phyloP scores from a whole-genome alignment of 192 early-diverging fungal species.

The Glomus cerebriforme region DNA sequence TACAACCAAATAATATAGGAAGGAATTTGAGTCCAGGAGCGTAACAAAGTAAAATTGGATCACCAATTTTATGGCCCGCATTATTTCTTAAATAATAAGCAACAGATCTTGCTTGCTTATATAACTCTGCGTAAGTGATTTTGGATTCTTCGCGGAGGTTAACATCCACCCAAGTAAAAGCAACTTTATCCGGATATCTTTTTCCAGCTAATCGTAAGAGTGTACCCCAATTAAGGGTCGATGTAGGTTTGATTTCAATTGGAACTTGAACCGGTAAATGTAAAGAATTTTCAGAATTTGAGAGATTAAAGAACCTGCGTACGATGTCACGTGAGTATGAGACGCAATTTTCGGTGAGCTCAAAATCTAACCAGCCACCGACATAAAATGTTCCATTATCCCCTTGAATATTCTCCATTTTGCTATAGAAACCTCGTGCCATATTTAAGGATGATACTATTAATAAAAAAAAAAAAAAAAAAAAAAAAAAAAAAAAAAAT shows the following conservation, averaged over 20 bases:
- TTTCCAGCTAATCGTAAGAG: neutral
- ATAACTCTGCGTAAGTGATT: neutral
- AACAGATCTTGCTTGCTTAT: slow-evolving; percentile 12
- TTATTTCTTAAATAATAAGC: neutral
- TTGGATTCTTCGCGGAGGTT: neutral
- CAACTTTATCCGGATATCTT: slow-evolving; percentile 5
- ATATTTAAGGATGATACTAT: slow-evolving; percentile 22
- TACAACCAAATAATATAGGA: slow-evolving; percentile 23
- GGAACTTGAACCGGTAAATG: slow-evolving; percentile 4
- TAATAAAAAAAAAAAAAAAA: neutral
- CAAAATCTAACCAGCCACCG: slow-evolving; percentile 28
- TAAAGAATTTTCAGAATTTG: neutral
- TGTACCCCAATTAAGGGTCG: neutral
- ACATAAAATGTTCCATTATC: slow-evolving; percentile 15
- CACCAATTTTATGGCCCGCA: neutral
- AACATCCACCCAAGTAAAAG: slow-evolving; percentile 10
- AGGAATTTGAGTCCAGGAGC: slow-evolving; percentile 27
- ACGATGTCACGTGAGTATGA: slow-evolving; percentile 12
- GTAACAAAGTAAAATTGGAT: slow-evolving; percentile 25
- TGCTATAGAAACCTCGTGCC: slow-evolving; percentile 17
- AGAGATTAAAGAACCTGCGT: neutral
- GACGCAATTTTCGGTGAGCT: slow-evolving; percentile 16
- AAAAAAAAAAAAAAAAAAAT: neutral
- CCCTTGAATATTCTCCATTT: slow-evolving; percentile 20
- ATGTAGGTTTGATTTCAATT: slow-evolving; percentile 3